Conservation (phyloP, 2,329 filamentous ascomycete genomes). For the Phoma sp. region DNA sequence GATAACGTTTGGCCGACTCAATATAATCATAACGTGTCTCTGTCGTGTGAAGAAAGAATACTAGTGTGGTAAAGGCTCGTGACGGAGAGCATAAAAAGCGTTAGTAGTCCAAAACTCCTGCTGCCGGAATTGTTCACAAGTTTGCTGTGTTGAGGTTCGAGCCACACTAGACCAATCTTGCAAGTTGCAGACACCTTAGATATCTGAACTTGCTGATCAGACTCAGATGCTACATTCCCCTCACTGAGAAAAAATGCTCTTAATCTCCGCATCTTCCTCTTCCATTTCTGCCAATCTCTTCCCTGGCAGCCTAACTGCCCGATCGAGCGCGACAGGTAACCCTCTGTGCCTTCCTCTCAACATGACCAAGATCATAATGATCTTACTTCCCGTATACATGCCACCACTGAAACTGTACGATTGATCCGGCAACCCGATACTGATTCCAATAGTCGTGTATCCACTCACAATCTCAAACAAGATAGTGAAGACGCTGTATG, state of each 20-base stretch:
- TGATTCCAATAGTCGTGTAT: conserved; percentile 32
- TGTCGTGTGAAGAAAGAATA: too few species aligned
- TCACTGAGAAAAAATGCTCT: conserved; percentile 23
- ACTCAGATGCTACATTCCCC: conserved; percentile 1
- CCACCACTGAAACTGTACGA: conserved; percentile 30
- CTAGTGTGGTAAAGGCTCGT: too few species aligned
- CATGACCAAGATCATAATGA: conserved; percentile 30
- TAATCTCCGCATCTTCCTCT: conserved; percentile 30
- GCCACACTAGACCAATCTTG: neutral
- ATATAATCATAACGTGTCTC: too few species aligned
- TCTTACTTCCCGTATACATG: conserved; percentile 30
- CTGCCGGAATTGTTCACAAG: neutral
- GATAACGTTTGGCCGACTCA: too few species aligned
- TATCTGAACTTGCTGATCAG: conserved; percentile 3
- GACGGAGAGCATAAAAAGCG: neutral
- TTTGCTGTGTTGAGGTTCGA: conserved; percentile 2
- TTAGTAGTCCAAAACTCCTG: neutral
- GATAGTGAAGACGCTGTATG: conserved; percentile 31
- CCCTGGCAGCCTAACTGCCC: conserved; percentile 28
- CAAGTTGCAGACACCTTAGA: too few species aligned
- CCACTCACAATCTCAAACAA: conserved; percentile 31
- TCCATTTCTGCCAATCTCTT: conserved; percentile 27
- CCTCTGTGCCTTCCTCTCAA: conserved; percentile 29
- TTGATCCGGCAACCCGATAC: conserved; percentile 29
- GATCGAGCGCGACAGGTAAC: conserved; percentile 29